Evolutionary conservation across 208 protist species (phyloP).

Genomic region (Crithidia bombi): DNA sequence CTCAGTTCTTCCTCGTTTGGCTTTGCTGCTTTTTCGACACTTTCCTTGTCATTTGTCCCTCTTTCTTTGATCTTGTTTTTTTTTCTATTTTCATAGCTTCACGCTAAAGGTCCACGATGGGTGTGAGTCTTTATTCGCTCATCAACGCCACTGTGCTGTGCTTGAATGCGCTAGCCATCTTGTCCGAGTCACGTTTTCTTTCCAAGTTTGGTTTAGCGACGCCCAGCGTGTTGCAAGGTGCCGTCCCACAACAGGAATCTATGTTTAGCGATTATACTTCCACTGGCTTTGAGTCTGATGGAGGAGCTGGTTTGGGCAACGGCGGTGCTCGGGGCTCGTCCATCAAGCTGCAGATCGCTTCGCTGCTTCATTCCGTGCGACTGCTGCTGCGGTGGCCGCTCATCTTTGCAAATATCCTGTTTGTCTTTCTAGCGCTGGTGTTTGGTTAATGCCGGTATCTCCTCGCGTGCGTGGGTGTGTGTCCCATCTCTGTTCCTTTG

Average conservation of each 20-base stretch:
- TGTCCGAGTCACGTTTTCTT: constrained; percentile 86
- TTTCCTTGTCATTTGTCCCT: neutral
- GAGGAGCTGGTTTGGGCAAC: neutral
- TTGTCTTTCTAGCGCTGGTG: constrained; percentile 72
- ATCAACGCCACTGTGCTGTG: constrained; percentile 56
- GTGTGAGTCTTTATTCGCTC: constrained; percentile 73
- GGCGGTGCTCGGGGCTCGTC: constrained; percentile 5
- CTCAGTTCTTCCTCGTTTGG: too few species aligned
- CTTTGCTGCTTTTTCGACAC: too few species aligned
- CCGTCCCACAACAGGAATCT: constrained; percentile 14
- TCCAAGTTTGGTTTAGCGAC: constrained; percentile 73
- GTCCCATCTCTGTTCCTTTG: too few species aligned
- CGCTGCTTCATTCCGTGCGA: constrained; percentile 74
- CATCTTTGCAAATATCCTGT: constrained; percentile 72
- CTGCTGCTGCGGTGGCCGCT: constrained; percentile 81
- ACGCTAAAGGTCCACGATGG: constrained; percentile 44
- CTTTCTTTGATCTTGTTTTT: neutral
- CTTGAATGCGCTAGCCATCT: constrained; percentile 83
- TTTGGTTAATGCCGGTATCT: constrained; percentile 73
- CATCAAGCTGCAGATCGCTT: constrained; percentile 56
- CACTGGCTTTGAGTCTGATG: constrained; percentile 28
- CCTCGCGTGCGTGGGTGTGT: too few species aligned
- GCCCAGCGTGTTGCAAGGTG: constrained; percentile 20
- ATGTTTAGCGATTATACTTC: constrained; percentile 28
- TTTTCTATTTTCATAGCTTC: neutral